A percentile compares a stretch with the other conserved stretches of the same genome.
Conservation (phyloP, 2,329 filamentous ascomycete species). For the Ceratocystis cacaofunesta region DNA sequence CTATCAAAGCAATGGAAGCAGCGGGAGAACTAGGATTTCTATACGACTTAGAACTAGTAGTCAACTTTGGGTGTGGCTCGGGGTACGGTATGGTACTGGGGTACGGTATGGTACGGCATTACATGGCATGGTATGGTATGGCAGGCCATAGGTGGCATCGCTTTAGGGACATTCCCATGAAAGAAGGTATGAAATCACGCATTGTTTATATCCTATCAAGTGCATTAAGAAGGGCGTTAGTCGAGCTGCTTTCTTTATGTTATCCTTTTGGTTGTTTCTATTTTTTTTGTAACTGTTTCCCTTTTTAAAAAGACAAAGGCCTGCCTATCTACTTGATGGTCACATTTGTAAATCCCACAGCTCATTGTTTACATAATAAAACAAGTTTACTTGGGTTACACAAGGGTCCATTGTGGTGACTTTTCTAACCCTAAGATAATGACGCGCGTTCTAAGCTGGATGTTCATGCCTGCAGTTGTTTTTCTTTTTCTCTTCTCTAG, state of each 20-base stretch:
- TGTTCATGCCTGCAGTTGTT: no score
- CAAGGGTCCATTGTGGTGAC: no score
- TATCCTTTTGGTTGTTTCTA: background rate
- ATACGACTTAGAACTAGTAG: background rate
- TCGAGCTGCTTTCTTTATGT: background rate
- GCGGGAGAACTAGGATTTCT: slow-evolving; percentile 1
- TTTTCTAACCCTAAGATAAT: background rate
- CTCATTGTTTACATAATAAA: no score
- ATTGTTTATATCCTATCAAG: background rate
- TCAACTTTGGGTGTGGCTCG: no score
- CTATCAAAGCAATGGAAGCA: slow-evolving; percentile 42
- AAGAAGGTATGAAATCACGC: slow-evolving; percentile 1
- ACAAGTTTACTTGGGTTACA: no score
- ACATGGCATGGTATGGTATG: no score
- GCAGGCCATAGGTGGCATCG: no score
- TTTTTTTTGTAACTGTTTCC: background rate
- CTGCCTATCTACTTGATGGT: background rate
- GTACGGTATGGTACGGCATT: no score
- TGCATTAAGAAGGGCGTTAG: background rate
- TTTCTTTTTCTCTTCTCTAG: no score
- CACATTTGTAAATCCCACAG: background rate
- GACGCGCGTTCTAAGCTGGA: no score
- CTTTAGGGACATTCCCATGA: background rate
- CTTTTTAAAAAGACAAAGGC: background rate
- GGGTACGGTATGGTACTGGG: no score